Conservation (phyloP, 352 stramenopile species). For the Hyphochytrium catenoides region DNA sequence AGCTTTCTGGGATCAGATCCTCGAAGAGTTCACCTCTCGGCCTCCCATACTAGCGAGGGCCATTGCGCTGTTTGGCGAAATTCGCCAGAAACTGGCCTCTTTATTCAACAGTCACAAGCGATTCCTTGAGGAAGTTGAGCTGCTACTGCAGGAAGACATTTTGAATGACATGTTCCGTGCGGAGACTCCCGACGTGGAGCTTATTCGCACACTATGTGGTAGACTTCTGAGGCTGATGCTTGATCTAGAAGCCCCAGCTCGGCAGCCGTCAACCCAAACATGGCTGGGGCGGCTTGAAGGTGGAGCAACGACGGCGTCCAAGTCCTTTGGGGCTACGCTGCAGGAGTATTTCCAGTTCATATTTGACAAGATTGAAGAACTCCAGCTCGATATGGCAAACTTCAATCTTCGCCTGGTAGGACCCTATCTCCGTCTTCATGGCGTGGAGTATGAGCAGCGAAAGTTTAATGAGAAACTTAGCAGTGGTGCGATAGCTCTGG, state of each 20-base stretch:
- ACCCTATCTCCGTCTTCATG: conserved; percentile 26
- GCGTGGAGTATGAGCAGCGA: conserved; percentile 32
- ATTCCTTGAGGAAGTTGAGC: conserved; percentile 19
- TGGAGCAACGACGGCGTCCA: conserved; percentile 9
- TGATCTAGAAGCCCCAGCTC: conserved; percentile 20
- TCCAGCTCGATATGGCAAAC: conserved; percentile 31
- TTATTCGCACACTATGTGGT: too few relatives aligned
- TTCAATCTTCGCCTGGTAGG: conserved; percentile 22
- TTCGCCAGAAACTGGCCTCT: conserved; percentile 16
- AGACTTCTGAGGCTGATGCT: conserved; percentile 21
- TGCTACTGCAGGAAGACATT: conserved; percentile 12
- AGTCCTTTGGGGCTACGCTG: conserved; percentile 9
- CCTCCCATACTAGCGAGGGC: conserved; percentile 19
- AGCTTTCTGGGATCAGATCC: conserved; percentile 39
- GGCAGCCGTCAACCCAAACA: conserved; percentile 16
- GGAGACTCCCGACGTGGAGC: too few relatives aligned
- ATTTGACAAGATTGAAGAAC: conserved; percentile 29
- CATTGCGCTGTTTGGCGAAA: conserved; percentile 21
- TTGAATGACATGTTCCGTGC: conserved; percentile 18
- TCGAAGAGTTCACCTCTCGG: too few relatives aligned
- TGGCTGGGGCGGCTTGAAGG: conserved; percentile 15
- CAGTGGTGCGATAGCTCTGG: conserved; percentile 9
- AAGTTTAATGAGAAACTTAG: conserved; percentile 16
- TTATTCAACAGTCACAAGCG: conserved; percentile 8
- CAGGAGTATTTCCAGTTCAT: conserved; percentile 35